These are phyloP conservation scores for Aspergillus kassunensis DNA, from an alignment of 495 filamentous ascomycete genomes.

Conservation along the genomic window DNA sequence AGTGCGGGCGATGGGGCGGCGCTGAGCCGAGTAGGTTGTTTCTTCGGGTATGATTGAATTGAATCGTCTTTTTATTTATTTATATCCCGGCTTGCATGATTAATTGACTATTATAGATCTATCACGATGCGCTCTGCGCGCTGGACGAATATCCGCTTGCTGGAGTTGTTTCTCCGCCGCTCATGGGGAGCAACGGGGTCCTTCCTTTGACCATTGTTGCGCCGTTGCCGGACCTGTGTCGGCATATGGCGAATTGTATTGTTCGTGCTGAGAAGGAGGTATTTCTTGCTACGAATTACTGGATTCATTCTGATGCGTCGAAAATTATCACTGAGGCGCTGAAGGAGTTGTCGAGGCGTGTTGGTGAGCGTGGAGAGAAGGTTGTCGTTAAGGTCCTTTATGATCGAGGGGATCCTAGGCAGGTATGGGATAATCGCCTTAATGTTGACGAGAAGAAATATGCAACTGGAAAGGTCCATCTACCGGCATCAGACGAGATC, in stretches of 20 bases:
- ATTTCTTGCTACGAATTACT: conserved; percentile 70
- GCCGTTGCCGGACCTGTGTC: conserved; percentile 62
- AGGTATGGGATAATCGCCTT: conserved; percentile 61
- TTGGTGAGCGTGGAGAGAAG: conserved; percentile 52
- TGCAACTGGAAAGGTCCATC: conserved; percentile 47
- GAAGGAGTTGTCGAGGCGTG: conserved; percentile 61
- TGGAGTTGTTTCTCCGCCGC: conserved; percentile 61
- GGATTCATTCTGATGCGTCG: conserved; percentile 64
- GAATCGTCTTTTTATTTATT: background rate
- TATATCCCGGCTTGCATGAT: no score
- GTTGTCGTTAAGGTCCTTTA: conserved; percentile 72
- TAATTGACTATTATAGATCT: conserved; percentile 43
- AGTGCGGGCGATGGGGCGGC: conserved; percentile 67
- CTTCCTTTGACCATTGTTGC: conserved; percentile 68
- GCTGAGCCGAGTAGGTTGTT: conserved; percentile 63
- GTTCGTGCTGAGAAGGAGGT: conserved; percentile 68
- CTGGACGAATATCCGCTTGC: conserved; percentile 52
- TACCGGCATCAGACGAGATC: conserved; percentile 60
- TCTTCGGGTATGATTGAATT: conserved; percentile 40
- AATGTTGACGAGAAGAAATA: conserved; percentile 55
- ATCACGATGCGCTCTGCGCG: conserved; percentile 59
- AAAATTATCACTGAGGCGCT: conserved; percentile 65
- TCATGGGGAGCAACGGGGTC: conserved; percentile 66
- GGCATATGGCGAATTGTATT: conserved; percentile 74
- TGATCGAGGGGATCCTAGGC: conserved; percentile 63